Evolutionary conservation across 148 eudicot species (phyloP).

Genomic region (Hydrangea macrophylla): DNA sequence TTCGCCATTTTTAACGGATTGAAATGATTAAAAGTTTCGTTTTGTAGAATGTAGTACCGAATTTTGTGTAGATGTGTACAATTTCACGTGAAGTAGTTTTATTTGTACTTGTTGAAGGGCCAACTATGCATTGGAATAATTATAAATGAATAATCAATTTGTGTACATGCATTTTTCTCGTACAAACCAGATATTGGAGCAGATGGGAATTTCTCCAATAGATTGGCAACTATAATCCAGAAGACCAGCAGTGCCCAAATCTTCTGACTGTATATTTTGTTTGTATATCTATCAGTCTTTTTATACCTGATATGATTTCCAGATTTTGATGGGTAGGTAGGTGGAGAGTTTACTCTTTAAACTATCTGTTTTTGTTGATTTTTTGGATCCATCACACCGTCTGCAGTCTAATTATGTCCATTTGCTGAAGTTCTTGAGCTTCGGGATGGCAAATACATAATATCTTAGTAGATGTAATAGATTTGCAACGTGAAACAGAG

Average conservation of each 20-base stretch:
- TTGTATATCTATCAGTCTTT: background rate
- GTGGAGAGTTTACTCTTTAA: no score
- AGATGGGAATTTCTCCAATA: conserved; percentile 59
- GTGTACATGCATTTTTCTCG: conserved; percentile 87
- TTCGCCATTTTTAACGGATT: no score
- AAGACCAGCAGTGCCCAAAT: background rate
- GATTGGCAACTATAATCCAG: conserved; percentile 69
- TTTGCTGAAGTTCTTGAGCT: no score
- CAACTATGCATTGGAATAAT: background rate
- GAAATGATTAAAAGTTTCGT: background rate
- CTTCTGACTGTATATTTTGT: background rate
- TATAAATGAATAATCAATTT: background rate
- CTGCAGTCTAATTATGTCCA: no score
- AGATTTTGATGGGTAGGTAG: background rate
- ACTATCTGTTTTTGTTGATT: background rate
- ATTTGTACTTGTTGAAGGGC: background rate
- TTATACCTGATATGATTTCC: background rate
- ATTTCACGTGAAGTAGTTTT: background rate
- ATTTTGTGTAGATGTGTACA: no score
- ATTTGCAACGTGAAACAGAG: no score
- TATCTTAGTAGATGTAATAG: no score
- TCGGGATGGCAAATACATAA: no score
- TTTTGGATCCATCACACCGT: background rate
- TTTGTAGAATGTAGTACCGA: background rate
- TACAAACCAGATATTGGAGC: conserved; percentile 65